A percentile compares a stretch with the other conserved stretches of the same genome.
Evolutionary conservation across 2,329 filamentous ascomycete species (phyloP).

Genomic region (Penicillium verrucosum): DNA sequence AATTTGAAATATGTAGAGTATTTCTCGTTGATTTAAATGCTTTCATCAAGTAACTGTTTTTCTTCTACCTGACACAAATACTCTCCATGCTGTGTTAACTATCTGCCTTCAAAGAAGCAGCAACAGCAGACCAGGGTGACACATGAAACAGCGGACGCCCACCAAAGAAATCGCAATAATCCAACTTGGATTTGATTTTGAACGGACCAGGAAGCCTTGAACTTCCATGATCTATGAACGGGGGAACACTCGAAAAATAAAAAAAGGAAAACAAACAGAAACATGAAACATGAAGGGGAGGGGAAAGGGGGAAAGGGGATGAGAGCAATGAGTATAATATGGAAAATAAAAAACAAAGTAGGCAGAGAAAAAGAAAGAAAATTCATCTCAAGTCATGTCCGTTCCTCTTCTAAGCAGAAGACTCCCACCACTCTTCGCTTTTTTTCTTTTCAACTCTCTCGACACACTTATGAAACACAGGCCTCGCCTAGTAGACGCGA

Average conservation of each 20-base stretch:
- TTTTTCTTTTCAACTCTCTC: slow-evolving; percentile 19
- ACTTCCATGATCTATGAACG: slow-evolving; percentile 12
- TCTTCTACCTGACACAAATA: slow-evolving; percentile 21
- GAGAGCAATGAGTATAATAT: slow-evolving; percentile 17
- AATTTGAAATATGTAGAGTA: slow-evolving; percentile 8
- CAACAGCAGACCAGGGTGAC: slow-evolving; percentile 22
- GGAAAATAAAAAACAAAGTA: slow-evolving; percentile 21
- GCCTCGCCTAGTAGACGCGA: slow-evolving; percentile 71
- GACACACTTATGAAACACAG: slow-evolving; percentile 12
- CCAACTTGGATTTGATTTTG: slow-evolving; percentile 24
- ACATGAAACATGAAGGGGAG: slow-evolving; percentile 6
- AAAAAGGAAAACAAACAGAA: slow-evolving; percentile 12
- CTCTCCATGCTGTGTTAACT: slow-evolving; percentile 15
- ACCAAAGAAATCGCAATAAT: slow-evolving; percentile 24
- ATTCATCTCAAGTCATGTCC: slow-evolving; percentile 30
- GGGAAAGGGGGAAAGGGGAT: not conserved
- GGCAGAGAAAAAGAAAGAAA: slow-evolving; percentile 25
- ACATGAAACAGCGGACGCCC: slow-evolving; percentile 25
- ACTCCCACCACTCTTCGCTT: slow-evolving; percentile 19
- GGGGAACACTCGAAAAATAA: slow-evolving; percentile 11
- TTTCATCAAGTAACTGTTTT: slow-evolving; percentile 27
- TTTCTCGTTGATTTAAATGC: slow-evolving; percentile 25
- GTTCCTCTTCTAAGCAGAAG: slow-evolving; percentile 24
- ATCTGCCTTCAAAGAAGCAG: slow-evolving; percentile 14
- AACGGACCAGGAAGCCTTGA: slow-evolving; percentile 13